Base-by-base conservation (phyloP, 2,329 filamentous ascomycete species). In the Pezicula rhizophila region DNA sequence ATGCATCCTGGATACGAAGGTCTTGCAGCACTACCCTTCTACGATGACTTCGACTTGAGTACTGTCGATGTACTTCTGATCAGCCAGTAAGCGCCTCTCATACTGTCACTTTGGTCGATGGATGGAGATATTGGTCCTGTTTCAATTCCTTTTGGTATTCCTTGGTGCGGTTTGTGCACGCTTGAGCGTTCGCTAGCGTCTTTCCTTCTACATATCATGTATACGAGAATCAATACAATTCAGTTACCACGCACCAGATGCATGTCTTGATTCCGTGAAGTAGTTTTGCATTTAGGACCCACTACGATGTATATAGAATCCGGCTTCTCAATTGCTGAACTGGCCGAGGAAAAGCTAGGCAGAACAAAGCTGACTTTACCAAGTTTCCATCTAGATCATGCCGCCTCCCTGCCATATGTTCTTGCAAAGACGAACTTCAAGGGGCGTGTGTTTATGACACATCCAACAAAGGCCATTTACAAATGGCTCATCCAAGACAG, bases 401-500 rank as follows among this genome's bases (percentile, higher is more conserved):
- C 93, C n/a, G 92, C 92, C 14, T 96, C 92, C n/a, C 75, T 99
- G 42, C 93, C 93, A 40, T 99, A 97, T 66, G 93, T 99, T 51
- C 79, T 99, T 56, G 88, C 92, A 56, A 99, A 99, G 73, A 97
- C 93, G 34, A 96, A 96, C 68, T 99, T 99, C 74, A 86, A 87
- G 57, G 93, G 93, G 43, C 84, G 91, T 18, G 92, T 97, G 52
- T 97, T 96, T 73, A 99, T 97, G 92, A 99, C 93, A 45, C 93
- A 99, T 73, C 90, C 93, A 2, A 99, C 93, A 42, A 97, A 99
- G 69, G 93, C 93, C 60, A 99, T 99, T 66, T 99, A 99, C 79
- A 97, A 97, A 71, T 97, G 93, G 92, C 82, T 97, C 45, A 96
- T 97, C 54, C 90, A 96, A 68, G 93, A 99, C 69, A 95, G 90